Percentiles rank a stretch among this genome's conserved stretches.
phyloP scores from a whole-genome alignment of 305 asterid species.

The Fraxinus paxiana region DNA sequence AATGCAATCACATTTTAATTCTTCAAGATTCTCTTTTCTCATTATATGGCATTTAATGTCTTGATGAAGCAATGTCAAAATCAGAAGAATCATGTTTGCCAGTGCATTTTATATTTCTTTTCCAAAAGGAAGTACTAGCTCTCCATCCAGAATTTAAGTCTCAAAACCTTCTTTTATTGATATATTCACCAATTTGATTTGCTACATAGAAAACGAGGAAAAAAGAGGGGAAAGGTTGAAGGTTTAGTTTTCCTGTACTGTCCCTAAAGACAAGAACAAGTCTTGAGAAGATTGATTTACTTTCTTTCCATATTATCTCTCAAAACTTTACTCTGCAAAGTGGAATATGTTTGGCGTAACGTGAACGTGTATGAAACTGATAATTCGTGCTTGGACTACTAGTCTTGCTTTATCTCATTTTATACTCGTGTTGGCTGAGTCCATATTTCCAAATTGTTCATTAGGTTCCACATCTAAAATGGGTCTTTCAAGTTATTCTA shows the following conservation, averaged over 20 bases:
- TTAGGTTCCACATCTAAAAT: conserved; percentile 38
- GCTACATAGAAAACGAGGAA: not conserved
- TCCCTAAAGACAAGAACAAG: not conserved
- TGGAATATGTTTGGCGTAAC: not conserved
- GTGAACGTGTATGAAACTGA: not conserved
- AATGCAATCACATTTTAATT: not conserved
- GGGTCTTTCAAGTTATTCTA: conserved; percentile 80
- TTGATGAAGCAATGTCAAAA: not conserved
- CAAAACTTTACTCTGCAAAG: not conserved
- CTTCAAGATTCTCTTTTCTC: not conserved
- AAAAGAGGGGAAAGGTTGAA: not conserved
- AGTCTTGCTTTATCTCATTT: not conserved
- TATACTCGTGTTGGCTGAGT: conserved; percentile 20
- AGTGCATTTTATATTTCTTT: not conserved
- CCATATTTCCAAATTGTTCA: not conserved
- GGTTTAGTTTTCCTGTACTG: not conserved
- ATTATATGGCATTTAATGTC: not conserved
- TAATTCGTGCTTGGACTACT: not conserved
- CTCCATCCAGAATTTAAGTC: not conserved
- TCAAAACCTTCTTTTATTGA: not conserved
- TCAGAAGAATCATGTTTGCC: not conserved
- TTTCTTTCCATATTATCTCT: not conserved
- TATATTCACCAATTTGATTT: not conserved
- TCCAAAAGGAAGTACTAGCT: not conserved
- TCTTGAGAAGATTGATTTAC: not conserved